Base-by-base conservation (phyloP, 148 eudicot genomes). In the Silene latifolia region DNA sequence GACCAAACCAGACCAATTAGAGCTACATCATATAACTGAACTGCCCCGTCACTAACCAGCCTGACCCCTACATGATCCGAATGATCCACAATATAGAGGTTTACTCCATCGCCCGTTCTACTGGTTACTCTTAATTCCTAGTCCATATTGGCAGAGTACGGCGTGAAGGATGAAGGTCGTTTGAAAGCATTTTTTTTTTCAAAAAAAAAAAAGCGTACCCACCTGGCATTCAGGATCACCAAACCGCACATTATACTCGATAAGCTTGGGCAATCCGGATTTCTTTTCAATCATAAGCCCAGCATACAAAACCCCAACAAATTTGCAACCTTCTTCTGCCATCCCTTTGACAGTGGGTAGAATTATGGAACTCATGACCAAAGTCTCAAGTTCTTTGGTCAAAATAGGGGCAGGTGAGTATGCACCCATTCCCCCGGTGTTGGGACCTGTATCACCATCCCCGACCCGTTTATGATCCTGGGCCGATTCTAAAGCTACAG, bases 171-270 rank as follows among this genome's bases (percentile, higher is more conserved):
- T n/a, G n/a, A n/a, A n/a, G n/a, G n/a, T n/a, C n/a, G n/a, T n/a
- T n/a, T n/a, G n/a, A n/a, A n/a, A n/a, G n/a, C n/a, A n/a, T n/a
- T n/a, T n/a, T n/a, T n/a, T n/a, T n/a, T n/a, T n/a, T n/a, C n/a
- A n/a, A n/a, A n/a, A n/a, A n/a, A n/a, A n/a, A n/a, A n/a, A n/a
- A n/a, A n/a, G n/a, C n/a, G n/a, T 21, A 86, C 91, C 67, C 35
- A 91, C 98, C 92, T 94, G 98, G 82, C 98, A 91, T 82, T 94
- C 98, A n/a, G 97, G 98, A 76, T 94, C 98, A 79, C 98, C 98
- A 72, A 94, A 94, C 18, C 98, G 91, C 51, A 94, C 96, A 78
- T 94, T 94, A 81, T 90, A 91, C 86, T 91, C 98, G 0, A 94
- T 94, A 35, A 93, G 82, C 78, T 89, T 93, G 0, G 98, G 98